Conservation (phyloP, 208 protist genomes). For the Crithidia mellificae region DNA sequence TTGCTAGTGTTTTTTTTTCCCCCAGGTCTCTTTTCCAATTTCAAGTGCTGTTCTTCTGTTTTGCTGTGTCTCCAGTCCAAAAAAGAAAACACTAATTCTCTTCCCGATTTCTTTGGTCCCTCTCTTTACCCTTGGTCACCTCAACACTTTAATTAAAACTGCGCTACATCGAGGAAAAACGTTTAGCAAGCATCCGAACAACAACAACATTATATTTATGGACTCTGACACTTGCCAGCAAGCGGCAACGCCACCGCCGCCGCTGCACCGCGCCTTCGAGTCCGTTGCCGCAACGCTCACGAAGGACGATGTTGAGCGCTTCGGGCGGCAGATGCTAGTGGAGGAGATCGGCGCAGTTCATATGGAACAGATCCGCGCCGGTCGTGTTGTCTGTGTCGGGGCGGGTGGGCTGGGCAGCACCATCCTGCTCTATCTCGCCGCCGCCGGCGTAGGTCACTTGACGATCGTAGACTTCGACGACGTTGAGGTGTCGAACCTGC, state of each 20-base stretch:
- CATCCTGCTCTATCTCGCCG: slow-evolving; percentile 91
- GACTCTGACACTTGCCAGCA: no score
- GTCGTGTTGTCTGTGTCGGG: slow-evolving; percentile 89
- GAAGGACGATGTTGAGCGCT: slow-evolving; percentile 78
- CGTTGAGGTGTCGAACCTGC: slow-evolving; percentile 94
- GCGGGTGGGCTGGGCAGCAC: slow-evolving; percentile 95
- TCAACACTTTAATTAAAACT: no score
- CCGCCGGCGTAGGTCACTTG: slow-evolving; percentile 90
- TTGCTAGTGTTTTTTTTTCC: no score
- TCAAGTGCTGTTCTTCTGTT: no score
- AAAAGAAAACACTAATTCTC: no score
- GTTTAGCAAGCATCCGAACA: no score
- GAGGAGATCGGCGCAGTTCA: slow-evolving; percentile 81
- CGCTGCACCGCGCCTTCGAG: slow-evolving; percentile 19
- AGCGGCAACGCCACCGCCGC: neutral
- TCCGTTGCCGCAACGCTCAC: slow-evolving; percentile 46
- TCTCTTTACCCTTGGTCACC: no score
- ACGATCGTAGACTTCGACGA: slow-evolving; percentile 92
- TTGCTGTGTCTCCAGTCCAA: no score
- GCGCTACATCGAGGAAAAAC: no score
- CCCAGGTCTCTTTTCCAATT: no score
- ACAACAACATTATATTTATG: no score
- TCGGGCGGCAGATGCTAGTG: slow-evolving; percentile 88
- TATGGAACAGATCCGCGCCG: slow-evolving; percentile 62
- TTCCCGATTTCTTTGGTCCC: no score